Conservation (phyloP, 768 basidiomycete genomes). For the Tulasnella sp. region DNA sequence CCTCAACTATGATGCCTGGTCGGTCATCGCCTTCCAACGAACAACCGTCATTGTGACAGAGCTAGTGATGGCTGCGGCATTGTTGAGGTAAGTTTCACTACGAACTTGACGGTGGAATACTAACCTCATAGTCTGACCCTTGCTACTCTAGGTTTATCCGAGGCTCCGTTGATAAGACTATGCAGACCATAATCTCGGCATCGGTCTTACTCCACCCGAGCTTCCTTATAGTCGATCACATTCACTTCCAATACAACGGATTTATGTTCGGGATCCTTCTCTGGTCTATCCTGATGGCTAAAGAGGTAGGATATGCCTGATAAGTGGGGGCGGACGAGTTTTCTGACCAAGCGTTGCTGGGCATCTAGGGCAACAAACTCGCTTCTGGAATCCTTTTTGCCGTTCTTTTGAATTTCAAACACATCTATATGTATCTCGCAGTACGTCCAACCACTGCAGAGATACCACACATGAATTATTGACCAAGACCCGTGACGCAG, state of each 20-base stretch:
- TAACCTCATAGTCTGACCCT: background rate
- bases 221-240: constrained; percentile 93
- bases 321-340: background rate
- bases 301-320: constrained; percentile 60
- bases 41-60: constrained; percentile 86
- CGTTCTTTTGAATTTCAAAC: constrained; percentile 92
- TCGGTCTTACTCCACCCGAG: constrained; percentile 92
- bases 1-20: constrained; percentile 78
- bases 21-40: constrained; percentile 83
- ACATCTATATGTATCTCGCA: constrained; percentile 96
- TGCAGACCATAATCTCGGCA: constrained; percentile 72
- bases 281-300: constrained; percentile 87
- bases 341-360: background rate
- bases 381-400: constrained; percentile 86
- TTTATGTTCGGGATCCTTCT: constrained; percentile 94
- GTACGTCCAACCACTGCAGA: constrained; percentile 50
- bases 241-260: constrained; percentile 98
- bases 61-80: constrained; percentile 71
- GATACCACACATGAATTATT: background rate
- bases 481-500: constrained; percentile 44
- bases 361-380: constrained; percentile 70
- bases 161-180: constrained; percentile 59
- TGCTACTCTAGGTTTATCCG: constrained; percentile 57
- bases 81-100: constrained; percentile 59
- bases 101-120: background rate